Evolutionary conservation across 306 rosid genomes (phyloP), one percentile per base, ranked within the genome.

Genomic region (Ochetophila trinervis): DNA sequence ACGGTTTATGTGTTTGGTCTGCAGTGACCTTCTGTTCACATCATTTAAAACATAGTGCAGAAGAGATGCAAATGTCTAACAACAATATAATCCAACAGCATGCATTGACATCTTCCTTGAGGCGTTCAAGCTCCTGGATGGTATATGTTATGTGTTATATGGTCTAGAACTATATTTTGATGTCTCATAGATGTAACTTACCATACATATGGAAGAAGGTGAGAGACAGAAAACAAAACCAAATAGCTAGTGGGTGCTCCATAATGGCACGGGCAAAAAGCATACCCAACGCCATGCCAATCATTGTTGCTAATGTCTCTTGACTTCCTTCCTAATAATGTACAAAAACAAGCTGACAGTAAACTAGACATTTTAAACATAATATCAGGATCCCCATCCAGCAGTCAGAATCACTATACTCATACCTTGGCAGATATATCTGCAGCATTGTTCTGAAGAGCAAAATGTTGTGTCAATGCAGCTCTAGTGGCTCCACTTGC

Each of bases 401-500:
- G 44, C 12, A 23, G 21, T 53, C 52, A 56, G 51, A 67, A 76
- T 18, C 23, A 59, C 36, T 57, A 17, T 10, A 67, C 15, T 42
- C 5, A 62, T 72, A 84, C 89, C 89, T 84, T 84, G 10, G 89
- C 86, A 72, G 86, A 78, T 78, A 84, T 84, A 76, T 84, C 89
- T 22, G 89, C 89, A 44, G 86, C 89, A 70, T 81, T 84, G 67
- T 63, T 76, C 84, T 81, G 84, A 74, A 77, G 85, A 62, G 98
- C 96, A 78, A 93, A 93, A 89, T 93, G 98, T 63, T 93, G 98
- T 30, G 98, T 93, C 84, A 93, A 81, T 72, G 98, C 97, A 74
- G 98, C 98, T 79, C 98, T 86, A 45, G 98, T 93, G 30, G 98
- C 98, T 64, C 98, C 98, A 87, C 98, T 89, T 8, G 97, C 97